Evolutionary conservation across 163 green algal genomes (phyloP).

Genomic region (Scenedesmus sp.): DNA sequence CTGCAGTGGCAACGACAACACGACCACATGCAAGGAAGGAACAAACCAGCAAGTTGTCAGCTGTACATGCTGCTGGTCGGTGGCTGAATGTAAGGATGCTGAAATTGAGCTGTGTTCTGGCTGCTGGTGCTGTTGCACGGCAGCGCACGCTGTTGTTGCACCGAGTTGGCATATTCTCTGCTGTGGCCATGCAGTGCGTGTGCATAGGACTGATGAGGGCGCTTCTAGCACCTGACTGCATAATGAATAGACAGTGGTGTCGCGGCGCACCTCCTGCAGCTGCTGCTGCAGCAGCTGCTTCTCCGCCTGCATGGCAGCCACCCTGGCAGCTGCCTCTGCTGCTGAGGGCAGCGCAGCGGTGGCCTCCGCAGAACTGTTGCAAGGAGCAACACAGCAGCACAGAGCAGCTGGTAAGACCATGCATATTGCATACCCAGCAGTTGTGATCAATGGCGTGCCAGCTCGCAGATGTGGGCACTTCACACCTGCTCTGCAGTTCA

Average conservation of each 20-base stretch:
- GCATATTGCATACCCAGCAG: too few species aligned
- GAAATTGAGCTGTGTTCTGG: not conserved
- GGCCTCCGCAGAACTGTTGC: not conserved
- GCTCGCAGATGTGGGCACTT: too few species aligned
- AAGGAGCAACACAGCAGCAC: not conserved
- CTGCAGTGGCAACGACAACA: slow-evolving; percentile 6
- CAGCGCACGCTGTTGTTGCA: not conserved
- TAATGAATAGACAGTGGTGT: not conserved
- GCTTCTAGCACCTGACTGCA: not conserved
- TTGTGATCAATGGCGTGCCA: too few species aligned
- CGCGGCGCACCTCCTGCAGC: slow-evolving; percentile 22
- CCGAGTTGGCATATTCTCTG: not conserved
- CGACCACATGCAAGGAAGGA: not conserved
- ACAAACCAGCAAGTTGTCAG: not conserved
- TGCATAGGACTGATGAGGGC: not conserved
- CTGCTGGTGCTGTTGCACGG: not conserved
- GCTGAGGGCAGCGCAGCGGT: slow-evolving; percentile 5
- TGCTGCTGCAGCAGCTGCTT: slow-evolving; percentile 33
- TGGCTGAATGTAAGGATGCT: not conserved
- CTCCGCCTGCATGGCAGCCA: slow-evolving; percentile 52
- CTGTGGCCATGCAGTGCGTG: not conserved
- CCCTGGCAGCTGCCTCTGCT: slow-evolving; percentile 17
- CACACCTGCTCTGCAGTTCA: too few species aligned
- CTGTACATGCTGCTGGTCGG: not conserved
- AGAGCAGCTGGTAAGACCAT: not conserved